Percentiles rank a stretch among this genome's conserved stretches.
phyloP scores from a whole-genome alignment of 306 rosid species.

The Glycyrrhiza uralensis region DNA sequence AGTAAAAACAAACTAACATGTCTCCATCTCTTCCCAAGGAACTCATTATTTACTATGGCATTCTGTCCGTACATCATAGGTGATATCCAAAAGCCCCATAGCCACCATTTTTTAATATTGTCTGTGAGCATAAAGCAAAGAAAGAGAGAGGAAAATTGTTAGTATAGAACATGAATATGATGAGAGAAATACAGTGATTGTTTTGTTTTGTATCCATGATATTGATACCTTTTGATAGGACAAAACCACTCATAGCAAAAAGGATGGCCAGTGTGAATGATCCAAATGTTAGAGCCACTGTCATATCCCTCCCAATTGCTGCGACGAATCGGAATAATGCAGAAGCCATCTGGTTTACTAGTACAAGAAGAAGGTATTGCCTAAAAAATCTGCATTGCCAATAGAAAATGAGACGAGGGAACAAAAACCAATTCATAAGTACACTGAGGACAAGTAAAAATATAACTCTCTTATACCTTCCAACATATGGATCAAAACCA shows the following conservation, averaged over 20 bases:
- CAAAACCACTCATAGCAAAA: slow-evolving; percentile 54
- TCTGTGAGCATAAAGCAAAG: slow-evolving; percentile 28
- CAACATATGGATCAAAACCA: slow-evolving; percentile 61
- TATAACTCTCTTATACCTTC: slow-evolving; percentile 34
- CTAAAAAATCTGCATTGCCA: slow-evolving; percentile 47
- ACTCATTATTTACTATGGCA: slow-evolving; percentile 43
- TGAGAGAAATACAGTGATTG: not conserved
- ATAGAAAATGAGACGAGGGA: not conserved
- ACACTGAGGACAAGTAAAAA: not conserved
- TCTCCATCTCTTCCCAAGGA: slow-evolving; percentile 38
- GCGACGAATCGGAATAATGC: slow-evolving; percentile 46
- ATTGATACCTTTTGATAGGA: slow-evolving; percentile 56
- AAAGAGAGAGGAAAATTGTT: not conserved
- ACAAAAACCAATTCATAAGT: not conserved
- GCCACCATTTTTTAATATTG: slow-evolving; percentile 43
- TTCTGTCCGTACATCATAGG: slow-evolving; percentile 50
- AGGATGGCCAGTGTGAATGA: slow-evolving; percentile 40
- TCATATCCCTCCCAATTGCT: slow-evolving; percentile 55
- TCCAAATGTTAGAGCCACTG: slow-evolving; percentile 48
- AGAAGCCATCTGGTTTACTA: slow-evolving; percentile 60
- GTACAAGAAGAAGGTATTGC: slow-evolving; percentile 48
- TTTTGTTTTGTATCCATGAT: slow-evolving; percentile 11
- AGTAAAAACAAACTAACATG: slow-evolving; percentile 31
- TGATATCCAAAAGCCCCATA: slow-evolving; percentile 54
- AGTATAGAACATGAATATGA: not conserved